A percentile compares a stretch with the other conserved stretches of the same genome.
Conservation (phyloP, 2,329 filamentous ascomycete species). For the Ophiostoma sp. region DNA sequence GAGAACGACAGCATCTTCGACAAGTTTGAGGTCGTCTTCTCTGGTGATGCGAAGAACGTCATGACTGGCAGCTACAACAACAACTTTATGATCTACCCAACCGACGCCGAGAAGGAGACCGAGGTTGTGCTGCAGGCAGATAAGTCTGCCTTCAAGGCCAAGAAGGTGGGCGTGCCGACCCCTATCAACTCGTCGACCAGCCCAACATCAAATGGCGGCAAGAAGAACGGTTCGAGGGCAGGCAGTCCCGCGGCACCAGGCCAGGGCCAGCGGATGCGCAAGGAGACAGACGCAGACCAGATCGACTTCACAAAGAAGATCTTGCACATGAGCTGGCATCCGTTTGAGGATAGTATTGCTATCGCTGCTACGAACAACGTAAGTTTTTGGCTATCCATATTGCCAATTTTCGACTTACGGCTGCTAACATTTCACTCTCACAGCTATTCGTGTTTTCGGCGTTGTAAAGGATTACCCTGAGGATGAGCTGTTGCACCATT, state of each 20-base stretch:
- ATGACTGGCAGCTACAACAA: constrained; percentile 99
- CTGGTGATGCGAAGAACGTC: constrained; percentile 94
- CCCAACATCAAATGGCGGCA: constrained; percentile 65
- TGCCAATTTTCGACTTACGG: neutral
- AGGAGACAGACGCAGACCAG: constrained; percentile 97
- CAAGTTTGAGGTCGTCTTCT: constrained; percentile 99
- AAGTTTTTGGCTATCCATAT: constrained; percentile 42
- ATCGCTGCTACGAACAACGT: constrained; percentile 99
- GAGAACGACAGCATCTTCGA: constrained; percentile 99
- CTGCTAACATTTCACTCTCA: constrained; percentile 25
- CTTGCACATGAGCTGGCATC: constrained; percentile 99
- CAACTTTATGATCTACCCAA: constrained; percentile 99
- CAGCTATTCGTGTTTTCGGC: constrained; percentile 35
- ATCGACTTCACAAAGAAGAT: constrained; percentile 99
- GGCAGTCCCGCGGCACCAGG: constrained; percentile 73
- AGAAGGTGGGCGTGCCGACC: constrained; percentile 97
- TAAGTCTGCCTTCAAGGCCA: constrained; percentile 98
- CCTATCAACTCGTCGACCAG: constrained; percentile 83
- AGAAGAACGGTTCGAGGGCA: constrained; percentile 83
- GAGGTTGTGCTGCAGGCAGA: constrained; percentile 97
- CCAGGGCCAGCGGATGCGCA: constrained; percentile 90
- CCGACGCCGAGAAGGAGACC: constrained; percentile 90
- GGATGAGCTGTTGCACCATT: constrained; percentile 11
- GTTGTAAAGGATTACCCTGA: constrained; percentile 19
- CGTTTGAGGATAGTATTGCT: constrained; percentile 97